Percentiles rank a stretch among this genome's conserved stretches.
phyloP scores from a whole-genome alignment of 306 rosid genomes.

The Quercus berberidifolia region DNA sequence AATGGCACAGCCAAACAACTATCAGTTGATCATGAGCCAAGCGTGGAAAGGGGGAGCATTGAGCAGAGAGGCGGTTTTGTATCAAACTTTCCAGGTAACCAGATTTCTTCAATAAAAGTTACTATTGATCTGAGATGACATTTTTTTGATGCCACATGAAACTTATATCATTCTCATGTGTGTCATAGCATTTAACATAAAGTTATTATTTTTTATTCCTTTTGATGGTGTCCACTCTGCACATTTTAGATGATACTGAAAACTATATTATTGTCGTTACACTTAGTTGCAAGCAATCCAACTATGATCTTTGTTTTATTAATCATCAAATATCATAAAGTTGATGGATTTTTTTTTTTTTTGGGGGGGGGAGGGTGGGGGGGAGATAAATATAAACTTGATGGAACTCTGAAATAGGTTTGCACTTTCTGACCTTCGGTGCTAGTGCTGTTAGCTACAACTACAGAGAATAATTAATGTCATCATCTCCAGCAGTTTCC shows the following conservation, averaged over 20 bases:
- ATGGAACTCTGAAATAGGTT: not conserved
- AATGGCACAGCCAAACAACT: conserved; percentile 73
- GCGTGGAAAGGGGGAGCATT: conserved; percentile 52
- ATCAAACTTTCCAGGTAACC: conserved; percentile 85
- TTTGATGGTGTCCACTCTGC: not conserved
- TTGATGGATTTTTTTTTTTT: too few species aligned
- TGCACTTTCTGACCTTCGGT: not conserved
- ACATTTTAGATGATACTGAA: not conserved
- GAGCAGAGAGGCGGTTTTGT: conserved; percentile 91
- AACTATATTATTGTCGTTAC: not conserved
- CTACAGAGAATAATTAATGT: not conserved
- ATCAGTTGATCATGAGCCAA: conserved; percentile 88
- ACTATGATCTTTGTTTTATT: not conserved
- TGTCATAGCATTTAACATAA: not conserved
- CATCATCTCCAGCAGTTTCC: not conserved
- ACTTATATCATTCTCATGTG: not conserved
- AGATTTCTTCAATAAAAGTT: conserved; percentile 1
- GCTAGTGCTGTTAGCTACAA: not conserved
- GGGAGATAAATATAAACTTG: too few species aligned
- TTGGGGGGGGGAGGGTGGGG: too few species aligned
- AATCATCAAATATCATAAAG: not conserved
- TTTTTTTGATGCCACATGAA: conserved; percentile 1
- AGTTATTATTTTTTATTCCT: not conserved
- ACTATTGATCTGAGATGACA: not conserved
- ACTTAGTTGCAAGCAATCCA: not conserved